A percentile compares a stretch with the other conserved stretches of the same genome.
These are phyloP conservation scores for Trichophyton benhamiae DNA, from an alignment of 2,329 filamentous ascomycete species.

Conservation along the genomic window DNA sequence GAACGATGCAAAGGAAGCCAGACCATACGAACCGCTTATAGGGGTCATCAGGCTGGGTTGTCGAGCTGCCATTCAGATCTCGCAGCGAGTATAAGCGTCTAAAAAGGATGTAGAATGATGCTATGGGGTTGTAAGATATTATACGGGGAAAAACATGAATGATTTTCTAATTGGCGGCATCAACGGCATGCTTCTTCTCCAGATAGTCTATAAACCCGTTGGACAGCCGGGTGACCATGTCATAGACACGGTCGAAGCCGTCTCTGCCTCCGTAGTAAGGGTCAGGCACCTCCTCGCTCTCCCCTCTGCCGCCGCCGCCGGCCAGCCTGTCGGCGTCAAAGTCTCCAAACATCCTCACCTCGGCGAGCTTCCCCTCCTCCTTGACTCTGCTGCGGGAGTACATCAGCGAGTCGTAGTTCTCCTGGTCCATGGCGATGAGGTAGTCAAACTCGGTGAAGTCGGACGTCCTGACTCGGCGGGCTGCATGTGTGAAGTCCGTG, in stretches of 20 bases:
- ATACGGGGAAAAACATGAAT: background rate
- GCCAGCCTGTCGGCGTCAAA: slow-evolving; percentile 38
- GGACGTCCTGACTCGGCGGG: slow-evolving; percentile 55
- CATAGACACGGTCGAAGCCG: slow-evolving; percentile 75
- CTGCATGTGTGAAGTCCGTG: slow-evolving; percentile 60
- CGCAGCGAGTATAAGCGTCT: slow-evolving; percentile 31
- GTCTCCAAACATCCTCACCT: slow-evolving; percentile 73
- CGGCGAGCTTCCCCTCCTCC: slow-evolving; percentile 29
- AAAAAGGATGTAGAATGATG: background rate
- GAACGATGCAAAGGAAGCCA: slow-evolving; percentile 80
- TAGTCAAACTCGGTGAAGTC: slow-evolving; percentile 87
- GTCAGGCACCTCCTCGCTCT: slow-evolving; percentile 57
- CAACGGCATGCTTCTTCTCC: slow-evolving; percentile 18
- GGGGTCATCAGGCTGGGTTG: slow-evolving; percentile 83
- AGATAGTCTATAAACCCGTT: slow-evolving; percentile 59
- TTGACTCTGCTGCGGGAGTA: slow-evolving; percentile 45
- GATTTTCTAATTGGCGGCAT: background rate
- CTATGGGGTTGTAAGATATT: background rate
- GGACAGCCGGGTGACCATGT: slow-evolving; percentile 68
- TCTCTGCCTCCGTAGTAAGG: slow-evolving; percentile 83
- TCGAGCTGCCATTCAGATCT: slow-evolving; percentile 84
- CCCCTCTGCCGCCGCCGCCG: slow-evolving; percentile 20
- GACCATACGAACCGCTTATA: slow-evolving; percentile 79
- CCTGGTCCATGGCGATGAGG: slow-evolving; percentile 83
- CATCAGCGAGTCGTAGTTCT: slow-evolving; percentile 62